Evolutionary conservation across 768 basidiomycete genomes (phyloP).

Genomic region (Amanita phalloides): DNA sequence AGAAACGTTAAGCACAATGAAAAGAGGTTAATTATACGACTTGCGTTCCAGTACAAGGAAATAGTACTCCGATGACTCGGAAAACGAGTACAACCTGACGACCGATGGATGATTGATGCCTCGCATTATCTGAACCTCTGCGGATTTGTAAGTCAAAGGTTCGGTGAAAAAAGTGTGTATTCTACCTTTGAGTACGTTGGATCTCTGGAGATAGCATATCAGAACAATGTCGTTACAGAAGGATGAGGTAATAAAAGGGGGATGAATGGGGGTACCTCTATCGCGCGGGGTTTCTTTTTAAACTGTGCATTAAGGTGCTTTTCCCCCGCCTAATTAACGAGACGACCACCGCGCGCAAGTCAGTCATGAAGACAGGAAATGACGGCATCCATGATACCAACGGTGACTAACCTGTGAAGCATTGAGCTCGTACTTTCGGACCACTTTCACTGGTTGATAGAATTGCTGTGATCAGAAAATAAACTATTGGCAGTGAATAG

Average conservation of each 20-base stretch:
- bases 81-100: conserved; percentile 86
- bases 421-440: conserved; percentile 88
- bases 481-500: conserved; percentile 6
- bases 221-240: conserved; percentile 15
- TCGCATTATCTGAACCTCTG: conserved; percentile 99
- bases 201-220: conserved; percentile 50
- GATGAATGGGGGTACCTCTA: conserved; percentile 67
- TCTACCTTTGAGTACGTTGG: conserved; percentile 26
- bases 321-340: conserved; percentile 58
- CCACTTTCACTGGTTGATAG: conserved; percentile 67
- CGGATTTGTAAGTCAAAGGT: conserved; percentile 4
- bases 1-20: conserved; percentile 7
- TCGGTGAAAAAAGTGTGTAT: conserved; percentile 47
- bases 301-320: conserved; percentile 90
- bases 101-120: conserved; percentile 87
- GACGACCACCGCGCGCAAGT: conserved; percentile 22
- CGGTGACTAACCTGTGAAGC: conserved; percentile 71
- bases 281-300: conserved; percentile 95
- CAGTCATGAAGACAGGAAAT: conserved; percentile 12
- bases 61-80: conserved; percentile 87
- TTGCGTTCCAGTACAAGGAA: conserved; percentile 87
- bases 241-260: conserved; percentile 6
- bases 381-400: conserved; percentile 15
- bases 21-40: conserved; percentile 16
- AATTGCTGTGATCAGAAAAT: conserved; percentile 9